These are phyloP conservation scores for Coemansia sp. DNA, from an alignment of 192 early-diverging fungal species.

Conservation along the genomic window DNA sequence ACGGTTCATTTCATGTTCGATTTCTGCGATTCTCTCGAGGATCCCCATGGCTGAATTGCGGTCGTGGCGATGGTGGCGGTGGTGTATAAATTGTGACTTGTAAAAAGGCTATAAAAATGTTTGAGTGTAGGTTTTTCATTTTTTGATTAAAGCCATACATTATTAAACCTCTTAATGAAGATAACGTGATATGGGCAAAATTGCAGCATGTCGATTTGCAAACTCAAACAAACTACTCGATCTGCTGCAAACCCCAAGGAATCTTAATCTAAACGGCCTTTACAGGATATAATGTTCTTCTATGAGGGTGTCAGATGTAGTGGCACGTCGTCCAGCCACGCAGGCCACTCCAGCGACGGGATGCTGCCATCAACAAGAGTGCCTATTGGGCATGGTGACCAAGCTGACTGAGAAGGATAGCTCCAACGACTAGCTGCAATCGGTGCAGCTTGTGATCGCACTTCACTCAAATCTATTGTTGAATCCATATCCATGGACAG, in stretches of 20 bases:
- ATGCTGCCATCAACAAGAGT: slow-evolving; percentile 22
- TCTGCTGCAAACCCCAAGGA: too few relatives aligned
- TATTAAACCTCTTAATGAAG: too few relatives aligned
- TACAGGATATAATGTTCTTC: background rate
- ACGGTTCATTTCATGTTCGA: slow-evolving; percentile 84
- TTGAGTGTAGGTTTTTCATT: too few relatives aligned
- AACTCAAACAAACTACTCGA: background rate
- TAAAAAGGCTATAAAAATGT: background rate
- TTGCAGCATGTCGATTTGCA: background rate
- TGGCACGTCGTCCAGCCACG: slow-evolving; percentile 36
- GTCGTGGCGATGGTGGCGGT: too few relatives aligned
- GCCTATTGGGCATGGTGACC: slow-evolving; percentile 36
- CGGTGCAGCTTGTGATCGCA: background rate
- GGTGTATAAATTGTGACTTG: too few relatives aligned
- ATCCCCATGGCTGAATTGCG: slow-evolving; percentile 63
- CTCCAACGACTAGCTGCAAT: slow-evolving; percentile 19
- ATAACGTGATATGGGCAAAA: background rate
- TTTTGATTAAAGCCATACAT: too few relatives aligned
- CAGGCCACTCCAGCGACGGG: slow-evolving; percentile 40
- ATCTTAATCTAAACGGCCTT: background rate
- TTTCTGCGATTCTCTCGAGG: slow-evolving; percentile 86
- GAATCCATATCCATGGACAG: background rate
- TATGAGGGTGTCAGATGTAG: slow-evolving; percentile 1
- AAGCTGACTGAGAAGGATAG: slow-evolving; percentile 13
- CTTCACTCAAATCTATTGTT: background rate